phyloP scores from a whole-genome alignment of 140 eudicot species.

The Eryngium alpinum region DNA sequence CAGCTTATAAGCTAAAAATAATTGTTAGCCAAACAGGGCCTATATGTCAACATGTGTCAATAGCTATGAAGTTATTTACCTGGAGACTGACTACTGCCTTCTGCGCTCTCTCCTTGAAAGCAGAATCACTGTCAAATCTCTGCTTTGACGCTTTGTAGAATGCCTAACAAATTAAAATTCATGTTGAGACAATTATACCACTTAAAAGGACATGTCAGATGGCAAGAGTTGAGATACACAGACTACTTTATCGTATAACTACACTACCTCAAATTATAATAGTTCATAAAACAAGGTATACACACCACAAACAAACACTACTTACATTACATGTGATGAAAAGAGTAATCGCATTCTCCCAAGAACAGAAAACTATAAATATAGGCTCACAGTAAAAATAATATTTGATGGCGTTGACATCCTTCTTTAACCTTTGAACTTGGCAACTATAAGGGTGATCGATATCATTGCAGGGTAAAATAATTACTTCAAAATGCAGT shows the following conservation, averaged over 20 bases:
- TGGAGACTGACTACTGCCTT: constrained; percentile 90
- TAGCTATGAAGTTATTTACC: constrained; percentile 34
- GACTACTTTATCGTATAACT: too few species aligned
- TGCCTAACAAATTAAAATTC: constrained; percentile 34
- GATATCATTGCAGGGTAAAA: too few species aligned
- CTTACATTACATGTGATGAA: neutral
- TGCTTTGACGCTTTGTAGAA: constrained; percentile 82
- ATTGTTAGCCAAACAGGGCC: too few species aligned
- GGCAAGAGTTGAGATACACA: neutral
- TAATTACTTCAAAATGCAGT: too few species aligned
- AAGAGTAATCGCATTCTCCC: neutral
- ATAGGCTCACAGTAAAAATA: too few species aligned
- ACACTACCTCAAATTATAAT: neutral
- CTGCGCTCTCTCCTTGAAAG: constrained; percentile 85
- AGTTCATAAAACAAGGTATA: neutral
- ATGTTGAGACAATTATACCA: constrained; percentile 5
- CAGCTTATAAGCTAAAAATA: too few species aligned
- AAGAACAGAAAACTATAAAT: neutral
- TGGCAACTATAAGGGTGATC: too few species aligned
- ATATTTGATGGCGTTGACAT: too few species aligned
- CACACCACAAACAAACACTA: neutral
- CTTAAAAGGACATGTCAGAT: neutral
- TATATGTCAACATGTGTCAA: neutral
- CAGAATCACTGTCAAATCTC: constrained; percentile 77
- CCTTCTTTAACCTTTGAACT: too few species aligned